phyloP scores from a whole-genome alignment of 768 basidiomycete species.

The Podaxis carcinomalis region DNA sequence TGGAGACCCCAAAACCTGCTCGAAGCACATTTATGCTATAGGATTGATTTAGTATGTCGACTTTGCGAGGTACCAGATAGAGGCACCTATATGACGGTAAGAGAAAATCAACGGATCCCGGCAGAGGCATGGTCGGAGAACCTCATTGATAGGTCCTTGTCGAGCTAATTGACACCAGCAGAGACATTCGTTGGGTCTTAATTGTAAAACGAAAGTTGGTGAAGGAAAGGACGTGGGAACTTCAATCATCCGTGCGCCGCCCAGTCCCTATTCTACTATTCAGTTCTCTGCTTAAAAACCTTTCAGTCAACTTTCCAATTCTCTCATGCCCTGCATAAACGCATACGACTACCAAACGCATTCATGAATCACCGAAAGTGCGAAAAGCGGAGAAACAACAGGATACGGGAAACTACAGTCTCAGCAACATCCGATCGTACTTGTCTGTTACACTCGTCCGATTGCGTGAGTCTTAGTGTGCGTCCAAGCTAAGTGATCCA shows the following conservation, averaged over 20 bases:
- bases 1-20: background rate
- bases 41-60: too few relatives aligned
- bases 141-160: background rate
- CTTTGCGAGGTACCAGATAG: too few relatives aligned
- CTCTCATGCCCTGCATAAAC: background rate
- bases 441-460: background rate
- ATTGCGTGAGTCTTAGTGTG: background rate
- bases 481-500: background rate
- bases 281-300: background rate
- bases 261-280: background rate
- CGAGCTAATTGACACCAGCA: background rate
- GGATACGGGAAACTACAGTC: background rate
- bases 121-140: too few relatives aligned
- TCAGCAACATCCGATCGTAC: background rate
- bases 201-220: too few relatives aligned
- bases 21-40: too few relatives aligned
- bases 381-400: background rate
- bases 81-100: too few relatives aligned
- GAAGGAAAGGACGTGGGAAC: conserved; percentile 1
- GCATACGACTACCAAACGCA: background rate
- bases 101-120: too few relatives aligned
- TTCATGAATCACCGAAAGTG: background rate
- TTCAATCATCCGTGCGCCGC: background rate
- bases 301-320: background rate
- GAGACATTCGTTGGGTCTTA: background rate